Evolutionary conservation across 2,329 filamentous ascomycete species (phyloP).

Genomic region (Aspergillus sclerotialis): DNA sequence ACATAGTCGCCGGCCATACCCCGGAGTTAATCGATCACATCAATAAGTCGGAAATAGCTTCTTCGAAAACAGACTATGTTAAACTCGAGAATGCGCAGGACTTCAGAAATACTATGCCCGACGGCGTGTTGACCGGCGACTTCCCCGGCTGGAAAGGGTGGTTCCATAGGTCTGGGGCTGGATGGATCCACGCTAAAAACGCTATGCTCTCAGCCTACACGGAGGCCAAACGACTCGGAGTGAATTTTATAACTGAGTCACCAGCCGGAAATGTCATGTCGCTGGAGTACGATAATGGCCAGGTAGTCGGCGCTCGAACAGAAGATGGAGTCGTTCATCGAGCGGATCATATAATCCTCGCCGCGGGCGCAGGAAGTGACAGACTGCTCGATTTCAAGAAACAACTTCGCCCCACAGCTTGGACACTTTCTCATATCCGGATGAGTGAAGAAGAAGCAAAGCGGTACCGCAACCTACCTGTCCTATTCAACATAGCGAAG

Average conservation of each 20-base stretch:
- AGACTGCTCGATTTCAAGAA: conserved; percentile 44
- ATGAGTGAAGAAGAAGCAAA: conserved; percentile 41
- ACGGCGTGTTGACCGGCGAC: conserved; percentile 44
- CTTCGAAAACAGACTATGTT: conserved; percentile 23
- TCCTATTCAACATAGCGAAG: conserved; percentile 42
- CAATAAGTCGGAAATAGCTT: conserved; percentile 27
- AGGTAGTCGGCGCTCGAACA: conserved; percentile 39
- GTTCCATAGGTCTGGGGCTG: conserved; percentile 33
- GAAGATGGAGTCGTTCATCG: conserved; percentile 34
- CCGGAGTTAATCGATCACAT: conserved; percentile 32
- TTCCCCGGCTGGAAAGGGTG: conserved; percentile 48
- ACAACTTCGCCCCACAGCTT: conserved; percentile 49
- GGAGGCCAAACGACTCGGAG: conserved; percentile 43
- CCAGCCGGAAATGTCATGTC: conserved; percentile 31
- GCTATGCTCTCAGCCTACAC: conserved; percentile 40
- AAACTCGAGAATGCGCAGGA: conserved; percentile 37
- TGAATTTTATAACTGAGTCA: conserved; percentile 39
- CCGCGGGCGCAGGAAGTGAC: conserved; percentile 44
- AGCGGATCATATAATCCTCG: conserved; percentile 42
- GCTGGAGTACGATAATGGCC: conserved; percentile 31
- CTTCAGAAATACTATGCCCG: conserved; percentile 46
- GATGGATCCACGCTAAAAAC: conserved; percentile 49
- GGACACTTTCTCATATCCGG: conserved; percentile 47
- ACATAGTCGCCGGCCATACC: conserved; percentile 35
- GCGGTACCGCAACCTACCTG: conserved; percentile 42